Evolutionary conservation across 495 filamentous ascomycete genomes (phyloP).

Genomic region (Penicillium paxilli): DNA sequence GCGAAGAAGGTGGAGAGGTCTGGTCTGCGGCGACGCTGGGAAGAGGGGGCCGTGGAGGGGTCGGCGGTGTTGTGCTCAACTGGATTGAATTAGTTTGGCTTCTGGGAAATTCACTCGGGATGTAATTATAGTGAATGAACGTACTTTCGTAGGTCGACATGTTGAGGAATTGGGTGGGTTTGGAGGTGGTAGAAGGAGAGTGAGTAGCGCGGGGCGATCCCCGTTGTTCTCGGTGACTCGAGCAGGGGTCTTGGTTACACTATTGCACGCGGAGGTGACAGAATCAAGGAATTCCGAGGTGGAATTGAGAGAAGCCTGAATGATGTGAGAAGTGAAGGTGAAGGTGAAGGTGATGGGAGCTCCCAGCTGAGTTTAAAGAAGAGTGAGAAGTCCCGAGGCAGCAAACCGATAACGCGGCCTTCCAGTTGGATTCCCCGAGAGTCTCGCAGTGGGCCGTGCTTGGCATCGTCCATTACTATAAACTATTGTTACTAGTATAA

Average conservation of each 20-base stretch:
- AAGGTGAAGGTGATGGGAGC: neutral
- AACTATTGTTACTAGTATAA: neutral
- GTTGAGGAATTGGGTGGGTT: constrained; percentile 11
- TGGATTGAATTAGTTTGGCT: constrained; percentile 35
- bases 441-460: constrained; percentile 15
- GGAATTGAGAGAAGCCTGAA: too few relatives aligned
- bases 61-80: constrained; percentile 78
- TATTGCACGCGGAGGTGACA: neutral
- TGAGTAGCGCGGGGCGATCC: constrained; percentile 14
- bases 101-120: too few relatives aligned
- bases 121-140: too few relatives aligned
- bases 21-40: constrained; percentile 57
- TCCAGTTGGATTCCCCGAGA: too few relatives aligned
- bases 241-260: neutral
- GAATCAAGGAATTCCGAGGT: neutral
- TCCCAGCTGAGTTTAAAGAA: neutral
- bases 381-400: constrained; percentile 16
- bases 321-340: too few relatives aligned
- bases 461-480: neutral
- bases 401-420: constrained; percentile 31
- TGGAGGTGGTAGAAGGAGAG: constrained; percentile 1
- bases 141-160: constrained; percentile 62
- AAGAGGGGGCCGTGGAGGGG: constrained; percentile 32
- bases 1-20: constrained; percentile 89
- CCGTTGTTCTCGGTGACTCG: constrained; percentile 16